Percentiles rank a stretch among this genome's conserved stretches.
These are phyloP conservation scores for Magnolia officinalis DNA, from an alignment of 164 flowering plant genomes.

Conservation along the genomic window DNA sequence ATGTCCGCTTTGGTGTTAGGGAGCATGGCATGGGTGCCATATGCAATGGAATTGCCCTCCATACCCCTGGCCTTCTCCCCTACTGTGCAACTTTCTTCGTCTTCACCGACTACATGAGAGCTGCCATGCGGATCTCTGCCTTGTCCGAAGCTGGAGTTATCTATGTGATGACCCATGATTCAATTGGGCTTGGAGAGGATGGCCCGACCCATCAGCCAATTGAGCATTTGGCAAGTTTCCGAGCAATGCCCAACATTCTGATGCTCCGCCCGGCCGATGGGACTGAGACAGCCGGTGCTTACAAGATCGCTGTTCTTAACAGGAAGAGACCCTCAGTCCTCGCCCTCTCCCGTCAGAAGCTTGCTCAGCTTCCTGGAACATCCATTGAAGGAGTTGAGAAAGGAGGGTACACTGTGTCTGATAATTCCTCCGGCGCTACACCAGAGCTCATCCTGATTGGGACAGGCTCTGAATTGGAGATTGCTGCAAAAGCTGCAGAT, in stretches of 20 bases:
- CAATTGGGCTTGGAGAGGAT: conserved; percentile 98
- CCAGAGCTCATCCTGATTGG: conserved; percentile 90
- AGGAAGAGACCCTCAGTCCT: conserved; percentile 87
- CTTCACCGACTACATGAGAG: conserved; percentile 98
- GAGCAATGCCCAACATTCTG: conserved; percentile 96
- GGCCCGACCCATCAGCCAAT: conserved; percentile 99
- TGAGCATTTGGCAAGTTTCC: conserved; percentile 96
- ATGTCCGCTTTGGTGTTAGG: conserved; percentile 88
- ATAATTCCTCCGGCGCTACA: conserved; percentile 77
- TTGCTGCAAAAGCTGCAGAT: conserved; percentile 79
- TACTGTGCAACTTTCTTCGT: conserved; percentile 99
- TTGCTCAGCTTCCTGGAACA: conserved; percentile 78
- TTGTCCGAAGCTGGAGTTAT: conserved; percentile 77
- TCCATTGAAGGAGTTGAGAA: conserved; percentile 85
- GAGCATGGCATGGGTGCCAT: conserved; percentile 98
- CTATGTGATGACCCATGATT: conserved; percentile 98
- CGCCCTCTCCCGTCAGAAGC: conserved; percentile 92
- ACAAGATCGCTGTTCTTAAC: conserved; percentile 78
- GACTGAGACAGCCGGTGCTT: conserved; percentile 93
- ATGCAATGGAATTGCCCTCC: conserved; percentile 89
- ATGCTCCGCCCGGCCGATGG: conserved; percentile 99
- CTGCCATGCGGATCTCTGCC: conserved; percentile 91
- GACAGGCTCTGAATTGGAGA: conserved; percentile 95
- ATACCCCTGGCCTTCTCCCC: conserved; percentile 85
- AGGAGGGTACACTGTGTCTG: conserved; percentile 85